Evolutionary conservation across 169 alveolate species (phyloP).

Genomic region (Cryptosporidium baileyi): DNA sequence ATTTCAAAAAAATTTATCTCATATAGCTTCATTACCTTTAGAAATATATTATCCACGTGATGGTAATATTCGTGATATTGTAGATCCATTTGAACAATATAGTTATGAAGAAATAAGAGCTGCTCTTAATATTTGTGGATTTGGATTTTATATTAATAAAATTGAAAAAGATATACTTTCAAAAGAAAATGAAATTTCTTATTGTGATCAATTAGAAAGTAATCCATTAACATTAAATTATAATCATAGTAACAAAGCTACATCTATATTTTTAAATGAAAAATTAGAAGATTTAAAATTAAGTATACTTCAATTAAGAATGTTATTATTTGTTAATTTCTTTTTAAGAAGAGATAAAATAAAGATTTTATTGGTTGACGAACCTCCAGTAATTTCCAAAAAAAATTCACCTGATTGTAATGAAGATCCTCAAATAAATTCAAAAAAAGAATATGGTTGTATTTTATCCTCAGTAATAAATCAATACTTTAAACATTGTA

Average conservation of each 20-base stretch:
- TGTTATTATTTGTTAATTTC: constrained; percentile 45
- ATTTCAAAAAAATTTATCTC: constrained; percentile 5
- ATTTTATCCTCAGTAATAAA: constrained; percentile 25
- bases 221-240: background rate
- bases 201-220: background rate
- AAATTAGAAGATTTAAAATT: background rate
- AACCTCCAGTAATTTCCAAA: constrained; percentile 54
- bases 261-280: background rate
- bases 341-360: constrained; percentile 11
- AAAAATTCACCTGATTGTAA: background rate
- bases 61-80: constrained; percentile 16
- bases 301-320: constrained; percentile 41
- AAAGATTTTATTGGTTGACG: constrained; percentile 45
- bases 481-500: constrained; percentile 38
- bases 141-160: constrained; percentile 3
- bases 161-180: background rate
- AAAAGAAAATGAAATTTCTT: background rate
- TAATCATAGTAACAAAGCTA: background rate
- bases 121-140: constrained; percentile 62
- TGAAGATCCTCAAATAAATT: too few relatives aligned
- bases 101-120: background rate
- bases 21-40: constrained; percentile 34
- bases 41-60: constrained; percentile 15
- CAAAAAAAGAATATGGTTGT: background rate
- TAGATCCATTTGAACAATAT: constrained; percentile 35